These are phyloP conservation scores for Xenoacremonium recifei DNA, from an alignment of 2,329 filamentous ascomycete species.

Conservation along the genomic window DNA sequence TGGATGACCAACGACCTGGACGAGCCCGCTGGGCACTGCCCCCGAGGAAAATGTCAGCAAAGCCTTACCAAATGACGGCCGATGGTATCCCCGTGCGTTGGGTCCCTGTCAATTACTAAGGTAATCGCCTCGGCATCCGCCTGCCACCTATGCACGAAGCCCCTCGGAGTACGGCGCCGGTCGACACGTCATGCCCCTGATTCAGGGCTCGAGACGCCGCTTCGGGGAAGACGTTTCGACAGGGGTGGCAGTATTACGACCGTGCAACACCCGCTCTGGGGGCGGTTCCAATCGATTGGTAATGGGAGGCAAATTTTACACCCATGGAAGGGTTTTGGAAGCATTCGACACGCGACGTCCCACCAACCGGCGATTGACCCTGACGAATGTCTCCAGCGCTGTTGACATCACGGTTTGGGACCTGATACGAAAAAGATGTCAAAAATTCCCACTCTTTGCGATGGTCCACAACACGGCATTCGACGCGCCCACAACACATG, in stretches of 20 bases:
- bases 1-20: conserved; percentile 64
- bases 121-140: conserved; percentile 2
- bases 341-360: conserved; percentile 15
- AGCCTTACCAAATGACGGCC: conserved; percentile 54
- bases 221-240: conserved; percentile 19
- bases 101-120: conserved; percentile 40
- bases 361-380: conserved; percentile 17
- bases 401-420: conserved; percentile 11
- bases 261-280: conserved; percentile 8
- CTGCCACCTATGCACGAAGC: too few species aligned
- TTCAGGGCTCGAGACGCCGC: conserved; percentile 18
- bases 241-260: conserved; percentile 13
- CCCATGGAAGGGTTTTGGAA: conserved; percentile 27
- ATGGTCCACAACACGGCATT: too few species aligned
- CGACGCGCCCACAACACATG: too few species aligned
- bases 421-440: conserved; percentile 22
- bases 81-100: conserved; percentile 61
- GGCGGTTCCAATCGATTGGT: conserved; percentile 22
- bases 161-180: too few species aligned
- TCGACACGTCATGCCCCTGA: conserved; percentile 26
- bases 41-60: conserved; percentile 54
- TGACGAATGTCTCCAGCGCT: conserved; percentile 8
- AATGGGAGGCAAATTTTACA: conserved; percentile 25
- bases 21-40: conserved; percentile 68
- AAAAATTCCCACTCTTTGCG: too few species aligned